Evolutionary conservation across 1,139 yeast species (phyloP).

Genomic region (Suhomyces terraborum): DNA sequence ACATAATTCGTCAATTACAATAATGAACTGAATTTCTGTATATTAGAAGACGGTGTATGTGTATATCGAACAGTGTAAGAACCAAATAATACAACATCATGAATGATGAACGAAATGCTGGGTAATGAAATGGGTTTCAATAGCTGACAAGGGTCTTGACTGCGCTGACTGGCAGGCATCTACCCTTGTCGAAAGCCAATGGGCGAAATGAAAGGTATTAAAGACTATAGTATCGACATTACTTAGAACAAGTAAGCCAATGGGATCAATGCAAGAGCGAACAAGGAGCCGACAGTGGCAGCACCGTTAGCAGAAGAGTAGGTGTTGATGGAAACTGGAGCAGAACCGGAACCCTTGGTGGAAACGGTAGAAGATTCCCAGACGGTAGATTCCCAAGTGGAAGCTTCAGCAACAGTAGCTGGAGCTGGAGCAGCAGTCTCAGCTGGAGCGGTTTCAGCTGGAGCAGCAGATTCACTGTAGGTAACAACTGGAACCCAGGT

Average conservation of each 20-base stretch:
- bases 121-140: background rate
- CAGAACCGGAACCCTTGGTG: constrained; percentile 9
- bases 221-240: no score
- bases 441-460: constrained; percentile 10
- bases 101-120: constrained; percentile 5
- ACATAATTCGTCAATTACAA: background rate
- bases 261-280: constrained; percentile 25
- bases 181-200: constrained; percentile 1
- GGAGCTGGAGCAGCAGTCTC: constrained; percentile 11
- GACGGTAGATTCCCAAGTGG: constrained; percentile 11
- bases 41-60: background rate
- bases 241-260: constrained; percentile 29
- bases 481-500: constrained; percentile 9
- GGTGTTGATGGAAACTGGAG: constrained; percentile 13
- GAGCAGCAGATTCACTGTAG: constrained; percentile 8
- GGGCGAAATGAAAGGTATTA: constrained; percentile 3
- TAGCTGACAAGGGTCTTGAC: background rate
- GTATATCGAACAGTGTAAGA: constrained; percentile 2
- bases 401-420: constrained; percentile 11
- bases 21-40: background rate
- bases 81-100: constrained; percentile 9
- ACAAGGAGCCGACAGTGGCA: constrained; percentile 19
- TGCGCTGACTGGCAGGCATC: background rate
- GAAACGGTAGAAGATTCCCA: constrained; percentile 15
- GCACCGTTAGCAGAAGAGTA: constrained; percentile 17